Evolutionary conservation across 2,329 filamentous ascomycete genomes (phyloP), one percentile per base, ranked within the genome.

Genomic region (Chaetomiaceae sp.): DNA sequence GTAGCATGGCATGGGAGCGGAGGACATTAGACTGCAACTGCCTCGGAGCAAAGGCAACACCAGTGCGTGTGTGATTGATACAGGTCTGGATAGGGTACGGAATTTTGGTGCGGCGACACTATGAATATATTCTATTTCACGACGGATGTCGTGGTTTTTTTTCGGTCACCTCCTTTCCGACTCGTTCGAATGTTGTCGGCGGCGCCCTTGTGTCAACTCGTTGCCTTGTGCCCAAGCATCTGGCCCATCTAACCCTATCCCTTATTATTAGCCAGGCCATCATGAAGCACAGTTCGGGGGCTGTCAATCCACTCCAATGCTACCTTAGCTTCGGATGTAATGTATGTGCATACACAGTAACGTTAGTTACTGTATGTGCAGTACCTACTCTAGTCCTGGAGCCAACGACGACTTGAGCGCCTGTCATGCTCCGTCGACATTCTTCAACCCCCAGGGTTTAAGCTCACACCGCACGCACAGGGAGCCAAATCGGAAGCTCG

Each of bases 71-170:
- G 16, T 44, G 41, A 10, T 25, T n/a, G 16, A n/a, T 25, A n/a
- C 2, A 2, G 38, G 14, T 5, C 10, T 21, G 42, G 29, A 10
- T 21, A n/a, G 13, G 18, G 29, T 11, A 30, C 27, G n/a, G 40
- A 9, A 5, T 29, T 2, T 13, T 16, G 14, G 30, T 8, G 20
- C 11, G 32, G 40, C 40, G 40, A 18, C 16, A 27, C 5, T 18
- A 42, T 42, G n/a, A 45, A 45, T 45, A 33, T 34, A 45, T 45
- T 33, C 14, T 16, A 33, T n/a, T 44, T n/a, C 29, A 21, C 42
- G 42, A 5, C 29, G 5, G 14, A 3, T 34, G 42, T 25, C 42
- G 42, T 45, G 18, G 10, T 23, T 10, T 23, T 44, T 32, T 14
- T 9, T 21, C 18, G 41, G 25, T 20, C 41, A 10, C 9, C 8